Evolutionary conservation across 305 asterid species (phyloP), one percentile per base, ranked within the genome.

Genomic region (Petunia hybrid): DNA sequence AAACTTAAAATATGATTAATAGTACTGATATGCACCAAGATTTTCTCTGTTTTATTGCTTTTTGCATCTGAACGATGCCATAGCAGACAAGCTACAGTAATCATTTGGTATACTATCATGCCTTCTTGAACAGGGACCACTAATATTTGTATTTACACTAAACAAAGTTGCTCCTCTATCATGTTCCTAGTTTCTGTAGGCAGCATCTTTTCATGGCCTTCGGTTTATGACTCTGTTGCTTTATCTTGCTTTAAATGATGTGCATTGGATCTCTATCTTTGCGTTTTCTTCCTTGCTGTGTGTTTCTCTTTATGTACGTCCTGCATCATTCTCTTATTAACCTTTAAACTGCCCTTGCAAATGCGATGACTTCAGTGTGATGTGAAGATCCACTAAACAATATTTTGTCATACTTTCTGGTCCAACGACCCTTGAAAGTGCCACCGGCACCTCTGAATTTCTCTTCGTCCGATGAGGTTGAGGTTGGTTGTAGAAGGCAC

Each of bases 361-460:
- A 12, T 35, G 8, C 68, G 36, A 2, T 1, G 16, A 35, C 16
- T 63, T 63, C 60, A 63, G n/a, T 8, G 8, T 12, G 43, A 36
- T 9, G 2, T 63, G 68, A 63, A 63, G 68, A 63, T 63, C 2
- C 68, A 36, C 9, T n/a, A 35, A 57, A 39, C 14, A 42, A 68
- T 43, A 43, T 22, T 8, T 42, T 68, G 39, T 68, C 76, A 16
- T 68, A n/a, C n/a, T 68, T 42, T 68, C 39, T 41, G n/a, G 76
- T 68, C 16, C 76, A 16, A 68, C 16, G 16, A 16, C 57, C 55
- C 8, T 68, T 42, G 38, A 39, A 69, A 69, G 57, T 69, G 40
- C 76, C 57, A 16, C 8, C 16, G 57, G 40, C 31, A 57, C 76
- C 56, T 68, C 55, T 67, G 55, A 14, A n/a, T 41, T 66, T 67